Evolutionary conservation across 2,329 filamentous ascomycete genomes (phyloP).

Genomic region (Whalleya microplaca): DNA sequence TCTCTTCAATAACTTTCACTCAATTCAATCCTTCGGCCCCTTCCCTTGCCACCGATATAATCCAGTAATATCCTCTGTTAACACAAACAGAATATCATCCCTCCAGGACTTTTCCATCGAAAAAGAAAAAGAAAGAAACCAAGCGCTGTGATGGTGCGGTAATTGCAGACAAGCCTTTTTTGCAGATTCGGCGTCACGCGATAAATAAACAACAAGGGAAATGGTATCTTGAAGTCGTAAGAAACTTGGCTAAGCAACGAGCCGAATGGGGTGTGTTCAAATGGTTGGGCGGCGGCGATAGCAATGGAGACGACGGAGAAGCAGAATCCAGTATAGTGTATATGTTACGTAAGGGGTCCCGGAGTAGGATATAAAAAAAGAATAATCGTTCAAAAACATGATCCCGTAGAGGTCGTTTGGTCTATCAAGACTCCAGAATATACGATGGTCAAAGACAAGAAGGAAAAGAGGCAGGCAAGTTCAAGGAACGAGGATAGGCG

Average conservation of each 20-base stretch:
- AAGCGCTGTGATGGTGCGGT: slow-evolving; percentile 23
- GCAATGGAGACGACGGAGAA: slow-evolving; percentile 2
- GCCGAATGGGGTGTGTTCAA: neutral
- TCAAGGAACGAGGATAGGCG: neutral
- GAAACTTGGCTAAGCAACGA: slow-evolving; percentile 8
- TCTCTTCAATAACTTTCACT: no score
- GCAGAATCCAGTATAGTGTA: slow-evolving; percentile 2
- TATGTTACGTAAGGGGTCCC: neutral
- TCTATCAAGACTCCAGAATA: slow-evolving; percentile 23
- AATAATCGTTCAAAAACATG: slow-evolving; percentile 28
- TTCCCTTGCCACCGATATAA: neutral
- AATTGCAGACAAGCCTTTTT: neutral
- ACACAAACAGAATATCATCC: slow-evolving; percentile 11
- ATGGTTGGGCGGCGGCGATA: slow-evolving; percentile 18
- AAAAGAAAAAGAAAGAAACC: slow-evolving; percentile 6
- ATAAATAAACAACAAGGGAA: slow-evolving; percentile 21
- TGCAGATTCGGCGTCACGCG: slow-evolving; percentile 13
- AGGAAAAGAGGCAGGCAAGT: neutral
- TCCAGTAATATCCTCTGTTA: slow-evolving; percentile 12
- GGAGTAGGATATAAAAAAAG: slow-evolving; percentile 1
- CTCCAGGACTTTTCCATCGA: slow-evolving; percentile 2
- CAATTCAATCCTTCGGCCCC: neutral
- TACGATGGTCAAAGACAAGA: slow-evolving; percentile 11
- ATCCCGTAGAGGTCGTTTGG: slow-evolving; percentile 26
- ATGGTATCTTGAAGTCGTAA: slow-evolving; percentile 36